phyloP scores from a whole-genome alignment of 768 basidiomycete species.

The Rhodosporidiobolus sp. region DNA sequence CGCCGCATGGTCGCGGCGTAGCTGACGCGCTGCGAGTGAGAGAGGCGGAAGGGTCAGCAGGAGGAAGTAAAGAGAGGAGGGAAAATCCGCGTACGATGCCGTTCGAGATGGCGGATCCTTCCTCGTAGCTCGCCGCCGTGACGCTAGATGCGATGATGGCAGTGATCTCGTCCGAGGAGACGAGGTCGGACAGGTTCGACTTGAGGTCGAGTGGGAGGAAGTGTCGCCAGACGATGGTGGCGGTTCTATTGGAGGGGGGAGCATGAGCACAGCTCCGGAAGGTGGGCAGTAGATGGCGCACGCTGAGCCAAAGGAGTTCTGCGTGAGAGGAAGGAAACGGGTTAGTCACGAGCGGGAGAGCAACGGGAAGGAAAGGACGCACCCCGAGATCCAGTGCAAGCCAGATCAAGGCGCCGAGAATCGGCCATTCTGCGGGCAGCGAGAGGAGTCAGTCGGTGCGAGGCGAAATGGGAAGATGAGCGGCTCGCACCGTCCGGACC shows the following conservation, averaged over 20 bases:
- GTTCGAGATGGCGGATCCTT: not conserved
- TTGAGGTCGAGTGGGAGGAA: not conserved
- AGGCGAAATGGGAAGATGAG: too few species aligned
- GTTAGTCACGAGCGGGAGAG: accelerated
- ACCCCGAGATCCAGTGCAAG: not conserved
- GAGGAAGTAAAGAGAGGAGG: not conserved
- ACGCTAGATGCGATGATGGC: not conserved
- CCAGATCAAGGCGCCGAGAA: not conserved
- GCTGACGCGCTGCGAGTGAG: not conserved
- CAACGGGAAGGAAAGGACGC: not conserved
- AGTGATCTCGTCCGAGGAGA: not conserved
- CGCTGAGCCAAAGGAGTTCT: not conserved
- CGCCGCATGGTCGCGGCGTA: not conserved
- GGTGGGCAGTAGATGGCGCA: not conserved
- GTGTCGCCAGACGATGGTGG: not conserved
- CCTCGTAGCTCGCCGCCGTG: not conserved
- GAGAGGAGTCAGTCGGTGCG: not conserved
- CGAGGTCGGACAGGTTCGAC: not conserved
- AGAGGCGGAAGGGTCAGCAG: not conserved
- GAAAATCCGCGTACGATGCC: not conserved
- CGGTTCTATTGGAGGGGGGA: not conserved
- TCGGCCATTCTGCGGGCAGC: not conserved
- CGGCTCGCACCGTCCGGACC: not conserved
- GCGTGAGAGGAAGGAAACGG: too few species aligned
- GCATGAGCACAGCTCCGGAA: too few species aligned